These are phyloP conservation scores for Paulinella micropora DNA, from an alignment of 78 protist genomes.

Conservation along the genomic window DNA sequence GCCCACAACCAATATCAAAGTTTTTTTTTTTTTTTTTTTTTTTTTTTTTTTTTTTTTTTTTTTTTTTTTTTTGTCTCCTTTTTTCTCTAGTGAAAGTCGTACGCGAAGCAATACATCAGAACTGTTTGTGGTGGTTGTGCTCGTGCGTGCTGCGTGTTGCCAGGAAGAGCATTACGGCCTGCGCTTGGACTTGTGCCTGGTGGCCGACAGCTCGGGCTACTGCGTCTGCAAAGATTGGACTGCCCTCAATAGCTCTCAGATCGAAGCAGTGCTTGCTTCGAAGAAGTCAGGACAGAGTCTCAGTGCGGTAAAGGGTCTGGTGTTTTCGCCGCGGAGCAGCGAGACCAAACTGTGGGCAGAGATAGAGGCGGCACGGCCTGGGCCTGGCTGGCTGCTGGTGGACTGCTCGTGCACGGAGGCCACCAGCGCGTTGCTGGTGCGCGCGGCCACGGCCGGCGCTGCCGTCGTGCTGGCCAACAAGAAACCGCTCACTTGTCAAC, in stretches of 20 bases:
- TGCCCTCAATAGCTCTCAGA: neutral
- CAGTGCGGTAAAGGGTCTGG: no score
- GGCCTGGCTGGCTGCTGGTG: neutral
- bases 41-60: no score
- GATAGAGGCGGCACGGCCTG: neutral
- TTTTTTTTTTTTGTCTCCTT: no score
- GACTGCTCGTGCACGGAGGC: slow-evolving; percentile 3
- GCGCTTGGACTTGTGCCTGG: neutral
- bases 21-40: no score
- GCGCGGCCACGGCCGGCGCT: neutral
- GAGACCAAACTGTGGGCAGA: neutral
- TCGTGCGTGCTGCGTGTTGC: no score
- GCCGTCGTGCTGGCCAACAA: neutral
- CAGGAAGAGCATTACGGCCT: no score
- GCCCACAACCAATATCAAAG: no score
- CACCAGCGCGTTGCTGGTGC: neutral
- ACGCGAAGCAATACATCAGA: no score
- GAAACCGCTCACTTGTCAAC: neutral
- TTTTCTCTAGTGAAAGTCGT: no score
- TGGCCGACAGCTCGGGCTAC: neutral
- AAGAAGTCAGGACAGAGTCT: neutral
- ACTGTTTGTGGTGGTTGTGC: no score
- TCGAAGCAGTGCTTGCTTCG: neutral
- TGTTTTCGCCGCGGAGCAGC: neutral
- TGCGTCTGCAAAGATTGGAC: neutral